These are phyloP conservation scores for Aspergillus fructus DNA, from an alignment of 2,329 filamentous ascomycete genomes.

Conservation along the genomic window DNA sequence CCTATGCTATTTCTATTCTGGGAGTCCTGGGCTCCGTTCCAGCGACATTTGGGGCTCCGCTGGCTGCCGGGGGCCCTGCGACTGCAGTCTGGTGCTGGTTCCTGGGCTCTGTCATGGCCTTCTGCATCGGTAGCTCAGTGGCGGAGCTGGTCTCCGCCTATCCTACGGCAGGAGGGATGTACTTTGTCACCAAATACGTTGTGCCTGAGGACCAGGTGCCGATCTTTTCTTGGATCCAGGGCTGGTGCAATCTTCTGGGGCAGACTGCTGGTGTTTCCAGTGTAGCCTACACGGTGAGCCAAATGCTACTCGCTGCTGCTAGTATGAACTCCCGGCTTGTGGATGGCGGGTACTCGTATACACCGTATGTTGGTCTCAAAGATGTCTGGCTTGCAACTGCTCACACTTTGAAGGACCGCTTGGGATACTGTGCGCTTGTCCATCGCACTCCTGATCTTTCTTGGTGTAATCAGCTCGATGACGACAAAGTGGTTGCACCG, in stretches of 20 bases:
- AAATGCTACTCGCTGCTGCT: conserved; percentile 62
- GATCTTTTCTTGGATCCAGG: conserved; percentile 64
- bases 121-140: conserved; percentile 65
- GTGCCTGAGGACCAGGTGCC: conserved; percentile 61
- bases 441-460: conserved; percentile 54
- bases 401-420: conserved; percentile 47
- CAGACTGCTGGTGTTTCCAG: conserved; percentile 64
- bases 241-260: conserved; percentile 67
- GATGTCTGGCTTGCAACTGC: background rate
- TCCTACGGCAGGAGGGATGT: conserved; percentile 67
- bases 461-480: conserved; percentile 62
- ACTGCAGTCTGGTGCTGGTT: conserved; percentile 68
- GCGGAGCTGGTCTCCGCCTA: conserved; percentile 66
- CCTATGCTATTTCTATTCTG: conserved; percentile 65
- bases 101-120: conserved; percentile 63
- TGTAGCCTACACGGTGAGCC: conserved; percentile 62
- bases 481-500: conserved; percentile 60
- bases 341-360: conserved; percentile 53
- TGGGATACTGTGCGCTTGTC: conserved; percentile 60
- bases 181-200: conserved; percentile 66
- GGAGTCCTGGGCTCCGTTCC: conserved; percentile 66
- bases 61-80: conserved; percentile 60
- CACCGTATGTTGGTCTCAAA: conserved; percentile 49
- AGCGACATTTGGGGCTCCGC: conserved; percentile 60
- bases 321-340: conserved; percentile 61